A percentile compares a stretch with the other conserved stretches of the same genome.
Conservation (phyloP, 202 grass and related monocot genomes). For the Brachypodium distachyon region DNA sequence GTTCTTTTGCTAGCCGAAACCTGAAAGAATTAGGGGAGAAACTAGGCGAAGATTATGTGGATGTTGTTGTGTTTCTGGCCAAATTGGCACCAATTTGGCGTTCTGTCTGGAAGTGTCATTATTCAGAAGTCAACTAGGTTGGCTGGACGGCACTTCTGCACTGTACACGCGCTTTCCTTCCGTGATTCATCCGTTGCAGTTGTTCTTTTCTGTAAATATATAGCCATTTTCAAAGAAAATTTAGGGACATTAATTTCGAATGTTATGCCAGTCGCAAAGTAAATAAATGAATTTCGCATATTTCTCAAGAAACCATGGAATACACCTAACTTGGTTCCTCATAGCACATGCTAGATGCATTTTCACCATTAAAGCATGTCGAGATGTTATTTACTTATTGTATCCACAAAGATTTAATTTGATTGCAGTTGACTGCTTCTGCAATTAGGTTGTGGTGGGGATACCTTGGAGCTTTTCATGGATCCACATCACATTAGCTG, state of each 20-base stretch:
- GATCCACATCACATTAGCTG: conserved; percentile 31
- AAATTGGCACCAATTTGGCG: conserved; percentile 1
- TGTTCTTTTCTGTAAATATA: not conserved
- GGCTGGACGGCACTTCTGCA: not conserved
- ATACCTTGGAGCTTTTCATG: conserved; percentile 5
- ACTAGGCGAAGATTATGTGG: not conserved
- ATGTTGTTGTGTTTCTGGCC: not conserved
- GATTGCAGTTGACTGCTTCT: conserved; percentile 38
- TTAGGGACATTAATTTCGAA: not conserved
- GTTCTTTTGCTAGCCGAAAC: not conserved
- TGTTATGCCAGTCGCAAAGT: not conserved
- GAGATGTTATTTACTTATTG: conserved; percentile 10
- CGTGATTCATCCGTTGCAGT: not conserved
- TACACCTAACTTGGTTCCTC: not conserved
- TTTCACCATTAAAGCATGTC: conserved; percentile 4
- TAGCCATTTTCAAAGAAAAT: not conserved
- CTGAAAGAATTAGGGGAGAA: not conserved
- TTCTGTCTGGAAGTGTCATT: not conserved
- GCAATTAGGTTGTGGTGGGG: conserved; percentile 7
- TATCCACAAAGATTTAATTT: conserved; percentile 4
- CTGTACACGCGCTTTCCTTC: not conserved
- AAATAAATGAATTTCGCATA: not conserved
- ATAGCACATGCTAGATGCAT: conserved; percentile 24
- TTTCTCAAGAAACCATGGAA: not conserved
- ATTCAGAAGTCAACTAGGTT: conserved; percentile 1